Evolutionary conservation across 1,284 basidiomycete species (phyloP), one percentile per base, ranked within the genome.

Genomic region (Trichosporon faecale): DNA sequence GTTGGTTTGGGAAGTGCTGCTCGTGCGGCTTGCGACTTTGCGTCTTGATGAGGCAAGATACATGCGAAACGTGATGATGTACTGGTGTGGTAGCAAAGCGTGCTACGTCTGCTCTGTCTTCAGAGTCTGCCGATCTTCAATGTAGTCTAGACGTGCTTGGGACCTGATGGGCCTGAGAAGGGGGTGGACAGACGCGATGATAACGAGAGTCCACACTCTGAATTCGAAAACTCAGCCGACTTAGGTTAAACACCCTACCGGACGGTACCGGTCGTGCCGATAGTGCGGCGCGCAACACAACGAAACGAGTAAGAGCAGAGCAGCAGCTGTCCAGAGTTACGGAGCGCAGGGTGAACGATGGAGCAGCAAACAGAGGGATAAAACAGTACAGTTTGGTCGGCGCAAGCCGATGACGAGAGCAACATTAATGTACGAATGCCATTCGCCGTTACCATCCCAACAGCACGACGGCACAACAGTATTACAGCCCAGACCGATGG

Each of bases 341-440:
- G 14, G 55, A 11, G 14, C 11, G 27, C 25, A 18, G 27, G 27
- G 55, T 2, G 14, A 29, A 16, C 25, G 25, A 57, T 27, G 12
- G 21, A 31, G 11, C 23, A 3, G 9, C 6, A 8, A 4, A 29
- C 18, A 60, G 25, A 27, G 11, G 4, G 31, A 16, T 14, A 3
- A 3, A 5, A 29, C 27, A 18, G 1, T 4, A 61, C 8, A 12
- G 27, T 33, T 31, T 31, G 57, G 29, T 61, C 57, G 29, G 27
- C 27, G 57, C 57, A 31, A 61, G 27, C 57, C 57, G 57, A 61
- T 61, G 57, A 31, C 57, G 57, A 61, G 57, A 61, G 18, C 16
- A n/a, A n/a, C 40, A 61, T 11, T 11, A 7, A 21, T 25, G 49
- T 52, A 52, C 49, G 49, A 52, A n/a, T 31, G 16, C 7, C 57